Evolutionary conservation across 2,329 filamentous ascomycete genomes (phyloP), one percentile per base, ranked within the genome.

Genomic region (Fusarium nelsonii): DNA sequence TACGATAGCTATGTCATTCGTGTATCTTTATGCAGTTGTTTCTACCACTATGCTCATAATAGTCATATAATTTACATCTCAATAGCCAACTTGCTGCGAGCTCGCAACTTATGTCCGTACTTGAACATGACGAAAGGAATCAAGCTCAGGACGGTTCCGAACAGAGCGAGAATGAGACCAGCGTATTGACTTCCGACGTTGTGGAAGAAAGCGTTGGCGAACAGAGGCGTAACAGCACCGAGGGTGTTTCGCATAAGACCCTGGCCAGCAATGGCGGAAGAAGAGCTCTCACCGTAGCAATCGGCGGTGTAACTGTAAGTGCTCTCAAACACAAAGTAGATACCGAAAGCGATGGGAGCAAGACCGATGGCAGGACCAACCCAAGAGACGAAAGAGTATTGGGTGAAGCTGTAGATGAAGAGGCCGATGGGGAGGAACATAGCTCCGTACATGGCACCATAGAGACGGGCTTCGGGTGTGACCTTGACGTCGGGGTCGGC

Each of bases 81-180:
- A 34, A 58, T 68, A 4, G 69, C 64, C n/a, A 71, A 46, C 65
- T 71, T 71, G 30, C 69, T 71, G 3, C 68, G 69, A 63, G 69
- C 69, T 34, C 69, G 53, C 4, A 71, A 49, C 40, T 71, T 63
- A 4, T 69, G 46, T 20, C 69, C 69, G 6, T 58, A 71, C 46
- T 71, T 71, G 37, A 71, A 71, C 69, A 71, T 71, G 14, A 71
- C 54, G 14, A 71, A 71, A 6, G 69, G 69, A 50, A 71, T 71
- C 51, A 71, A 46, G 39, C 68, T 71, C 39, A 71, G 33, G 1
- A 60, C 32, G 4, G 69, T 71, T 6, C 69, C 68, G 15, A 71
- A 69, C 11, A 71, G 20, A 6, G 69, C 69, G 33, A 71, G 54
- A 10, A 71, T 71, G 3, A 71, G 53, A 8, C 69, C 69, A 30